Evolutionary conservation across 495 filamentous ascomycete genomes (phyloP).

Genomic region (Hyaloscypha hepaticicola): DNA sequence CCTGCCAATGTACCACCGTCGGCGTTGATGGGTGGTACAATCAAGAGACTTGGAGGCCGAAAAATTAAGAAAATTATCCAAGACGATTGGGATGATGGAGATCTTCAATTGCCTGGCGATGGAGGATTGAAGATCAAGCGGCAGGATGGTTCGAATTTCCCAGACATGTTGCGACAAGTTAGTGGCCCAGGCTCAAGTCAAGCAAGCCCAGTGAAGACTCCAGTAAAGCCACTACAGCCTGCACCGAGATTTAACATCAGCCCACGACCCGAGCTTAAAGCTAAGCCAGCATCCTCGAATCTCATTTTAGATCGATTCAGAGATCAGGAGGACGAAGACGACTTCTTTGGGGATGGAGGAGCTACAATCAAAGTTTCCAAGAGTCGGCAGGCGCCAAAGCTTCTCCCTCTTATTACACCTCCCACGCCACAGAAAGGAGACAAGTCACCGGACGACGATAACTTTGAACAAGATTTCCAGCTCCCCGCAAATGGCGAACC

Average conservation of each 20-base stretch:
- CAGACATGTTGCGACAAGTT: constrained; percentile 65
- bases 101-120: constrained; percentile 70
- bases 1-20: constrained; percentile 87
- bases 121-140: constrained; percentile 62
- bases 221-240: constrained; percentile 35
- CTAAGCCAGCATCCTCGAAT: constrained; percentile 32
- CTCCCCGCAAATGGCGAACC: constrained; percentile 58
- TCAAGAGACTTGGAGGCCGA: constrained; percentile 83
- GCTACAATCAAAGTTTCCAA: constrained; percentile 69
- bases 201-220: constrained; percentile 47
- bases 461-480: constrained; percentile 78
- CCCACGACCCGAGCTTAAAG: constrained; percentile 16
- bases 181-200: constrained; percentile 42
- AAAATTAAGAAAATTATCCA: constrained; percentile 71
- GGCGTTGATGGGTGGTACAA: constrained; percentile 90
- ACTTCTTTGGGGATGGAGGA: constrained; percentile 59
- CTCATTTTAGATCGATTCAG: constrained; percentile 60
- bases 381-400: constrained; percentile 51
- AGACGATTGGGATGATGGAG: constrained; percentile 89
- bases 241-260: constrained; percentile 32
- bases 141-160: constrained; percentile 58
- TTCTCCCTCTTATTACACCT: constrained; percentile 55
- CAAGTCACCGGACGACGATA: constrained; percentile 50
- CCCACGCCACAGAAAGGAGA: constrained; percentile 48
- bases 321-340: constrained; percentile 56